phyloP scores from a whole-genome alignment of 768 basidiomycete species.

The Leccinum variicolor region DNA sequence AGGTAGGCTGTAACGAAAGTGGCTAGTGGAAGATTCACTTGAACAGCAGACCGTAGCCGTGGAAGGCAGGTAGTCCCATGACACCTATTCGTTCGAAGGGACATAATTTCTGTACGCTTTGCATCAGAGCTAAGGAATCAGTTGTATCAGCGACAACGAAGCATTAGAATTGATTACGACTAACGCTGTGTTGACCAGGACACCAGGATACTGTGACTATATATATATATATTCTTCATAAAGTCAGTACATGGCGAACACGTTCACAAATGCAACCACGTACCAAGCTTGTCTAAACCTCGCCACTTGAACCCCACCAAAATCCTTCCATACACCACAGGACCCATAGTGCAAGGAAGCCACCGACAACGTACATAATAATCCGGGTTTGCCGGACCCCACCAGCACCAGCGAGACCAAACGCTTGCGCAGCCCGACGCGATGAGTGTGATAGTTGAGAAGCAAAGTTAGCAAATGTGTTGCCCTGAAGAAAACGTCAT shows the following conservation, averaged over 20 bases:
- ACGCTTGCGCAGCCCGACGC: conserved; percentile 68
- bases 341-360: conserved; percentile 58
- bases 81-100: conserved; percentile 20
- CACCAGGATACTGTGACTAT: conserved; percentile 20
- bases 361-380: conserved; percentile 54
- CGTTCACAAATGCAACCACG: conserved; percentile 2
- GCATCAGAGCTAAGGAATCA: not conserved
- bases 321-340: conserved; percentile 45
- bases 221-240: not conserved
- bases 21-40: conserved; percentile 32
- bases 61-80: conserved; percentile 39
- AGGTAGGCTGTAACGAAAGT: conserved; percentile 23
- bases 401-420: conserved; percentile 59
- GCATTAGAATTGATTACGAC: not conserved
- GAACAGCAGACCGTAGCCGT: conserved; percentile 32
- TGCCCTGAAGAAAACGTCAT: conserved; percentile 40
- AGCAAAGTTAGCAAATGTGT: conserved; percentile 66
- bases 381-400: conserved; percentile 68
- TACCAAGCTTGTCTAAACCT: conserved; percentile 14
- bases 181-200: conserved; percentile 33
- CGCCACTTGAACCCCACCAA: conserved; percentile 36
- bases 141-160: not conserved
- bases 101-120: not conserved
- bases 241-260: not conserved
- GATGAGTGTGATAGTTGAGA: conserved; percentile 63